These are phyloP conservation scores for Entonaema liquescens DNA, from an alignment of 495 filamentous ascomycete genomes.

Conservation along the genomic window DNA sequence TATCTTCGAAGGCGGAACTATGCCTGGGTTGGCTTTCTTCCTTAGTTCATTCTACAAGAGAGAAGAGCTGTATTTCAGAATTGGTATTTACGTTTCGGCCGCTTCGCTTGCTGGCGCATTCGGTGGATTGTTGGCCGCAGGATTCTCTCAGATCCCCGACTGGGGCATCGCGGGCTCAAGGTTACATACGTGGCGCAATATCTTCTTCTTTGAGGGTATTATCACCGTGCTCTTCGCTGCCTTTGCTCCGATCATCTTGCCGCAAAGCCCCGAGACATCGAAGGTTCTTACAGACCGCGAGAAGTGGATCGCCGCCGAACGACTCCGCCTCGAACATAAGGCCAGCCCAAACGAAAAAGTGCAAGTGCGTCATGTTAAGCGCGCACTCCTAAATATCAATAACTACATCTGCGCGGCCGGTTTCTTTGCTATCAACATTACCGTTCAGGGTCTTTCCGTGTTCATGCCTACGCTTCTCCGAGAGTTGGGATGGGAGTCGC, in stretches of 20 bases:
- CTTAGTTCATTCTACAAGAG: constrained; percentile 67
- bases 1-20: constrained; percentile 64
- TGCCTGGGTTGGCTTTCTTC: constrained; percentile 66
- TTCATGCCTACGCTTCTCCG: constrained; percentile 62
- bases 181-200: constrained; percentile 69
- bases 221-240: constrained; percentile 62
- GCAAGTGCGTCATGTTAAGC: constrained; percentile 49
- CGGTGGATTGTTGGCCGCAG: constrained; percentile 63
- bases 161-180: constrained; percentile 56
- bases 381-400: constrained; percentile 54
- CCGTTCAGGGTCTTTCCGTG: constrained; percentile 59
- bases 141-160: constrained; percentile 58
- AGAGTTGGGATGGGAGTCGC: constrained; percentile 56
- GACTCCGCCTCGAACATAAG: constrained; percentile 52
- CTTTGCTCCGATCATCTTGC: constrained; percentile 61
- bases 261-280: constrained; percentile 61
- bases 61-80: constrained; percentile 63
- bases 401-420: constrained; percentile 58
- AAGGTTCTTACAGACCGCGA: constrained; percentile 62
- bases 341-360: constrained; percentile 49
- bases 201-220: constrained; percentile 71
- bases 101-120: constrained; percentile 66
- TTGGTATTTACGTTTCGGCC: constrained; percentile 66
- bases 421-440: constrained; percentile 63
- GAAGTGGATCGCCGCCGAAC: constrained; percentile 54